phyloP scores from a whole-genome alignment of 2,329 filamentous ascomycete genomes.

The Botryotinia calthae region DNA sequence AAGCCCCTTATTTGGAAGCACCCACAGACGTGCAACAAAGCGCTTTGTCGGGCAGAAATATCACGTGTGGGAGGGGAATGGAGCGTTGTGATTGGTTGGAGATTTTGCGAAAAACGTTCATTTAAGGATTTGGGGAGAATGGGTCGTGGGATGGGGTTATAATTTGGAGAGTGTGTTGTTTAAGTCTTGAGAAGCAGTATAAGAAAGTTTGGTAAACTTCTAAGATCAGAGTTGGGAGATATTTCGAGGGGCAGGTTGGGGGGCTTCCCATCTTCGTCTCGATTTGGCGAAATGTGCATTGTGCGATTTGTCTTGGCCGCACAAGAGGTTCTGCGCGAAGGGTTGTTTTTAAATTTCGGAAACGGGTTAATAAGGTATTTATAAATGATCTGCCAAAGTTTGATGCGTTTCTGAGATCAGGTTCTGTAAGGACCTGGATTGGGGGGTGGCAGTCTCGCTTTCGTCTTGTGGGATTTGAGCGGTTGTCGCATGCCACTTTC shows the following conservation, averaged over 20 bases:
- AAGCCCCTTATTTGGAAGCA: neutral
- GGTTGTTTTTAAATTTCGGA: neutral
- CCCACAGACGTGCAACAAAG: conserved; percentile 11
- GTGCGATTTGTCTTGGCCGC: neutral
- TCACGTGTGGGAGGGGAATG: neutral
- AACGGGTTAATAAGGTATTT: no score
- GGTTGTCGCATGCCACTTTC: neutral
- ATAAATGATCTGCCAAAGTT: neutral
- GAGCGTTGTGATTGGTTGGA: neutral
- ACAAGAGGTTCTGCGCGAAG: neutral
- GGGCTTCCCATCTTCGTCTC: neutral
- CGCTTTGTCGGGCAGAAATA: neutral
- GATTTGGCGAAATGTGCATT: conserved; percentile 12
- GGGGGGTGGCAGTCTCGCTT: neutral
- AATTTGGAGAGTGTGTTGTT: neutral
- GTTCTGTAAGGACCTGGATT: neutral
- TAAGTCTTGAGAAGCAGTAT: neutral
- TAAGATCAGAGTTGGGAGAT: conserved; percentile 2
- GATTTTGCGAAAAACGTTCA: neutral
- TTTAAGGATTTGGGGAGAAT: neutral
- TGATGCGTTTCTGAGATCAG: neutral
- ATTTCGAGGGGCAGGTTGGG: neutral
- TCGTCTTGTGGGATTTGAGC: neutral
- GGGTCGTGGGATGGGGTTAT: no score
- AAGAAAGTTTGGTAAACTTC: neutral